These are phyloP conservation scores for Neoboletus magnificus DNA, from an alignment of 768 basidiomycete genomes.

Conservation along the genomic window DNA sequence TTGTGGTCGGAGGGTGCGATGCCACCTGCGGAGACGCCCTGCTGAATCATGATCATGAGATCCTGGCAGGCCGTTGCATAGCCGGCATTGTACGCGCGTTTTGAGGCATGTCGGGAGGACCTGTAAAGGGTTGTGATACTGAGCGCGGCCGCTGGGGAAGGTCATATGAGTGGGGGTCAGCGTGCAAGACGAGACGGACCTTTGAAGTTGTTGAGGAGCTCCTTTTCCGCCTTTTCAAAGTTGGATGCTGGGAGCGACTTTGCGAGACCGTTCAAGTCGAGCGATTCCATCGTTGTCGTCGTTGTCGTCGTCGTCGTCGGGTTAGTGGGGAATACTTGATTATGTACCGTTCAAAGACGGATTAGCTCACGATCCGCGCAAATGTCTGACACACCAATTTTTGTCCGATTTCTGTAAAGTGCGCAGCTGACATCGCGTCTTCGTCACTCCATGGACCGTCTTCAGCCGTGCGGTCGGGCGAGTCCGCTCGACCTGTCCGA, in stretches of 20 bases:
- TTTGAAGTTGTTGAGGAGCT: conserved; percentile 78
- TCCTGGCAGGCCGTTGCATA: conserved; percentile 80
- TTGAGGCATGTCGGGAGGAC: conserved; percentile 72
- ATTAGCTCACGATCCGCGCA: conserved; percentile 3
- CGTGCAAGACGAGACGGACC: conserved; percentile 38
- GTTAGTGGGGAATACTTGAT: not conserved
- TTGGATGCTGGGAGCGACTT: conserved; percentile 68
- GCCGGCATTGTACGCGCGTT: conserved; percentile 77
- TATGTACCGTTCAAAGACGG: not conserved
- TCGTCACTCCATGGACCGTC: conserved; percentile 5
- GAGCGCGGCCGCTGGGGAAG: conserved; percentile 64
- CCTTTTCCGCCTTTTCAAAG: conserved; percentile 75
- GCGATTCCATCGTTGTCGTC: conserved; percentile 55
- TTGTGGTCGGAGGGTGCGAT: conserved; percentile 41
- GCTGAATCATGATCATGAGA: conserved; percentile 77
- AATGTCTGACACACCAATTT: not conserved
- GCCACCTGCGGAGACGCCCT: conserved; percentile 66
- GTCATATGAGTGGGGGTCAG: conserved; percentile 18
- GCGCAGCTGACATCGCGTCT: not conserved
- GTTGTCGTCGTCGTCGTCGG: not conserved
- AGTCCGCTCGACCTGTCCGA: conserved; percentile 38
- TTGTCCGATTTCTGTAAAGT: not conserved
- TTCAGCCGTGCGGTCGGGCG: conserved; percentile 12
- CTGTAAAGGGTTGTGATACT: conserved; percentile 84
- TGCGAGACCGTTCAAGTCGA: conserved; percentile 76